phyloP scores from a whole-genome alignment of 2,329 filamentous ascomycete genomes.

The Spiromastix sp. region DNA sequence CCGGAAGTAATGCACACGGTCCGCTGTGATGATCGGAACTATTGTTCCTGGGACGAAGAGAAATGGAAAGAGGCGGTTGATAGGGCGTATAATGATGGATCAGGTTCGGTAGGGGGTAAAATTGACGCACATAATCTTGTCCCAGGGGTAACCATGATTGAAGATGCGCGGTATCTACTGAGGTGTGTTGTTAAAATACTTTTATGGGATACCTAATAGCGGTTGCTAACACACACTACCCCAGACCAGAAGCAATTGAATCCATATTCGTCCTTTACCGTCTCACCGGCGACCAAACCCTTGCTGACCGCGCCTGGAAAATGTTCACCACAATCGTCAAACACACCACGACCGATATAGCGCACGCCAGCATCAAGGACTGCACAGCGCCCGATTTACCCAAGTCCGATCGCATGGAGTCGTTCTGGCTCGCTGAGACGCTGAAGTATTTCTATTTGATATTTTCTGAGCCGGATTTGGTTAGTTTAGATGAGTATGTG shows the following conservation, averaged over 20 bases:
- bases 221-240: not conserved
- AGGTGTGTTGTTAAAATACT: not conserved
- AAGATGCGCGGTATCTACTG: not conserved
- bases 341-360: constrained; percentile 54
- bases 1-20: constrained; percentile 37
- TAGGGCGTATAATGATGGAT: not conserved
- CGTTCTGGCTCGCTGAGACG: constrained; percentile 83
- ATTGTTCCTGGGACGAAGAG: constrained; percentile 3
- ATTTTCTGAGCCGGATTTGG: constrained; percentile 54
- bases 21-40: constrained; percentile 22
- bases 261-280: constrained; percentile 84
- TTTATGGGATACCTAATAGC: not conserved
- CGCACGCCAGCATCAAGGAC: constrained; percentile 45
- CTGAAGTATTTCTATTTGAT: constrained; percentile 85
- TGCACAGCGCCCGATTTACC: constrained; percentile 15
- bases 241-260: constrained; percentile 61
- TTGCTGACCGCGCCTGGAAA: constrained; percentile 72
- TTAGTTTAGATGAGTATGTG: constrained; percentile 59
- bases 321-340: constrained; percentile 69
- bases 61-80: constrained; percentile 1
- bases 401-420: constrained; percentile 60
- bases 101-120: not conserved
- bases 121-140: constrained; percentile 30
- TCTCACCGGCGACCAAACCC: constrained; percentile 64
- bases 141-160: constrained; percentile 29